Evolutionary conservation across 306 rosid species (phyloP).

Genomic region (Nissolia schottii): DNA sequence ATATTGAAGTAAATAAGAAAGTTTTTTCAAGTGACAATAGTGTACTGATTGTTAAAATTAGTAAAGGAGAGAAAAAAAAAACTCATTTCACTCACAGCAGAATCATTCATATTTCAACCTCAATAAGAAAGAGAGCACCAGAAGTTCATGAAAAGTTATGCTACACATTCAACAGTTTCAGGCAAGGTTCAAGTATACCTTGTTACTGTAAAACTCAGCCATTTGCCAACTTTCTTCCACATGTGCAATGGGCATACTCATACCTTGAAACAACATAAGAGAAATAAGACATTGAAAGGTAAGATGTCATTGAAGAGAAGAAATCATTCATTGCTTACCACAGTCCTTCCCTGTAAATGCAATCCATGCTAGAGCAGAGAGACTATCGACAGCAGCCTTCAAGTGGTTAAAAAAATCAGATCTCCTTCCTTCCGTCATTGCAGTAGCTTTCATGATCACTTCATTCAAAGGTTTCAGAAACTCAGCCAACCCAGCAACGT

Average conservation of each 20-base stretch:
- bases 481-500: conserved; percentile 62
- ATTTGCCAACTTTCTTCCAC: conserved; percentile 99
- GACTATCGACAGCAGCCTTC: conserved; percentile 88
- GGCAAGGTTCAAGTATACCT: conserved; percentile 51
- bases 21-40: not conserved
- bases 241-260: conserved; percentile 98
- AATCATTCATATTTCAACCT: conserved; percentile 9
- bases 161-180: conserved; percentile 11
- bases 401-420: conserved; percentile 84
- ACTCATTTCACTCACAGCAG: not conserved
- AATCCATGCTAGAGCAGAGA: conserved; percentile 93
- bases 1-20: conserved; percentile 4
- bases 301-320: conserved; percentile 12
- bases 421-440: conserved; percentile 82
- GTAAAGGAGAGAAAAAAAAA: not conserved
- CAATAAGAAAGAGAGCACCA: not conserved
- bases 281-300: conserved; percentile 20
- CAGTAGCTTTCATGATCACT: conserved; percentile 54
- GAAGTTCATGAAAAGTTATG: conserved; percentile 10
- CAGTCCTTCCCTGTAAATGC: conserved; percentile 88
- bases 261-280: conserved; percentile 50
- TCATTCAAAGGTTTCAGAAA: conserved; percentile 86
- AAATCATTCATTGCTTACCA: conserved; percentile 44
- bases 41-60: not conserved
- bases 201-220: conserved; percentile 98